These are phyloP conservation scores for Epicoccum sorghinum DNA, from an alignment of 2,329 filamentous ascomycete genomes.

Conservation along the genomic window DNA sequence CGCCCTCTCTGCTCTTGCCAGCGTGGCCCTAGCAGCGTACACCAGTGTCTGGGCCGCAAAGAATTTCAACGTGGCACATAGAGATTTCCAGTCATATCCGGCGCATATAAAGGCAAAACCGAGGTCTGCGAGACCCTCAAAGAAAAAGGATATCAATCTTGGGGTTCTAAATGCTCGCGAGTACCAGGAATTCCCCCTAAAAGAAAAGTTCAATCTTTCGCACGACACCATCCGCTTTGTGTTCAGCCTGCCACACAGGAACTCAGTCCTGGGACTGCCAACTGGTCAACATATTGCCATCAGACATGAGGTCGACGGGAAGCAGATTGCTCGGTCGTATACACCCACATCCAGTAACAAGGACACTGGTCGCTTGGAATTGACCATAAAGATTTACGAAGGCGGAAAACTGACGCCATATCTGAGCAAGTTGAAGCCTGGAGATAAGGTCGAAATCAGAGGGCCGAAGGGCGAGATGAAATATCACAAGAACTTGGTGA, in stretches of 20 bases:
- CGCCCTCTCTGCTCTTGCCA: conserved; percentile 17
- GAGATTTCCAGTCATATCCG: conserved; percentile 21
- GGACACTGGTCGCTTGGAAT: conserved; percentile 60
- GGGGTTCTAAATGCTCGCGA: conserved; percentile 58
- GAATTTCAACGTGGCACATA: conserved; percentile 20
- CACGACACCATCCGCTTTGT: conserved; percentile 32
- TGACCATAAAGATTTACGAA: conserved; percentile 60
- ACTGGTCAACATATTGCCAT: conserved; percentile 47
- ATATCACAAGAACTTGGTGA: too few species aligned
- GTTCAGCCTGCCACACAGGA: conserved; percentile 31
- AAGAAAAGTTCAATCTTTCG: conserved; percentile 21
- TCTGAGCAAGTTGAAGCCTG: conserved; percentile 52
- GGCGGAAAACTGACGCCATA: conserved; percentile 58
- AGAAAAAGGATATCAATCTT: conserved; percentile 24
- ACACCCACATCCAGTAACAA: conserved; percentile 59
- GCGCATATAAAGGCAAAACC: conserved; percentile 21
- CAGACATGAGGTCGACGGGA: conserved; percentile 70
- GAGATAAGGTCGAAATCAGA: conserved; percentile 59
- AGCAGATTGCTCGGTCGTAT: conserved; percentile 28
- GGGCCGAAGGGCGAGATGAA: conserved; percentile 60
- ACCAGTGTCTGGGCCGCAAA: conserved; percentile 19
- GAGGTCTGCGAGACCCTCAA: conserved; percentile 4
- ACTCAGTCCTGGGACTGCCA: conserved; percentile 40
- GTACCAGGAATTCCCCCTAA: conserved; percentile 57
- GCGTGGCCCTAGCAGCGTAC: conserved; percentile 12